A percentile compares a stretch with the other conserved stretches of the same genome.
Evolutionary conservation across 2,329 filamentous ascomycete species (phyloP).

Genomic region (Verticillium nonalfalfae): DNA sequence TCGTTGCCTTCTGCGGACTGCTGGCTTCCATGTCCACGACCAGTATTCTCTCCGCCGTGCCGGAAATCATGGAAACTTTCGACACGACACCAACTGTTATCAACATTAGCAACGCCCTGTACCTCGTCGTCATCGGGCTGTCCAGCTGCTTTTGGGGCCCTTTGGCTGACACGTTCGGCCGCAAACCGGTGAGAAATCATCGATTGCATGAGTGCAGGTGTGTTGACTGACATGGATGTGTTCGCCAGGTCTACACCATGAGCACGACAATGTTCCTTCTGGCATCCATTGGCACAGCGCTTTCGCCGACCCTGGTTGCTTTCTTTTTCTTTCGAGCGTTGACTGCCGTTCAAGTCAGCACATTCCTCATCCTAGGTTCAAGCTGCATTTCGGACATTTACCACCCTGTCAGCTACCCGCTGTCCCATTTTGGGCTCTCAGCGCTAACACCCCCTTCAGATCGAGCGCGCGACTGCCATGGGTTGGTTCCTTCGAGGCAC

Average conservation of each 20-base stretch:
- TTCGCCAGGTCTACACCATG: conserved; percentile 44
- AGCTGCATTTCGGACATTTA: no score
- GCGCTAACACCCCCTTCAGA: background rate
- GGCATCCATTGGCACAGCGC: no score
- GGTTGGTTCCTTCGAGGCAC: conserved; percentile 26
- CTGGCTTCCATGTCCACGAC: conserved; percentile 71
- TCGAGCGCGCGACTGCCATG: no score
- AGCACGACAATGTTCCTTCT: conserved; percentile 36
- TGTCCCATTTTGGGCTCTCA: no score
- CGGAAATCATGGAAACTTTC: conserved; percentile 64
- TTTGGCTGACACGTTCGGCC: conserved; percentile 58
- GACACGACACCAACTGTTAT: conserved; percentile 62
- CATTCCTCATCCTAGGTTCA: no score
- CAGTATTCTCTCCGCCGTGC: conserved; percentile 64
- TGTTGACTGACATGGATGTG: background rate
- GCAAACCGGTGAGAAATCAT: conserved; percentile 40
- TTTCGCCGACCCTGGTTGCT: no score
- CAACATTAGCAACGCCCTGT: conserved; percentile 67
- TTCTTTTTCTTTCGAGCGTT: no score
- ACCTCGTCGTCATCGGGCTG: conserved; percentile 67
- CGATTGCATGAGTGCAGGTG: background rate
- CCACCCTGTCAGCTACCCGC: no score
- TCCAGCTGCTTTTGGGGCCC: conserved; percentile 67
- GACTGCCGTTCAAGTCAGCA: no score
- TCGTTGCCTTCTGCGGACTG: conserved; percentile 42